Evolutionary conservation across 352 stramenopile species (phyloP).

Genomic region (Phytophthora macrochlamydospora): DNA sequence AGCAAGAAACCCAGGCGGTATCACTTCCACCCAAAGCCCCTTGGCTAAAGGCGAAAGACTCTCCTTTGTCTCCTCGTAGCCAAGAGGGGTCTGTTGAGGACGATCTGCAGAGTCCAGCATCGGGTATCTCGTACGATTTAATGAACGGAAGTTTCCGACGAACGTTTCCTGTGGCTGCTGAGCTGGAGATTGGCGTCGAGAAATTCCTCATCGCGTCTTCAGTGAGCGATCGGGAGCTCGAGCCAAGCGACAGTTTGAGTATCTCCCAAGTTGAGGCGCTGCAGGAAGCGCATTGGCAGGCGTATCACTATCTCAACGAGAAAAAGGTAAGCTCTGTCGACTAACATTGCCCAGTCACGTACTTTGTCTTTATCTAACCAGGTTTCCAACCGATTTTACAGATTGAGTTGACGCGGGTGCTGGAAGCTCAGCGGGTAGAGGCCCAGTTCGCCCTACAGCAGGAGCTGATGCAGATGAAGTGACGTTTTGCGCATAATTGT

Average conservation of each 20-base stretch:
- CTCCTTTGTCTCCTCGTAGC: slow-evolving; percentile 13
- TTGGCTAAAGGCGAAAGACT: slow-evolving; percentile 14
- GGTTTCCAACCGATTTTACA: slow-evolving; percentile 23
- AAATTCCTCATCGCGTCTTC: slow-evolving; percentile 78
- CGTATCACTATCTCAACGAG: slow-evolving; percentile 83
- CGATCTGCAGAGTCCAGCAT: slow-evolving; percentile 10
- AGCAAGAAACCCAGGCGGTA: slow-evolving; percentile 6
- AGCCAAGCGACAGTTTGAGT: slow-evolving; percentile 63
- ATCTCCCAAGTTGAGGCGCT: slow-evolving; percentile 85
- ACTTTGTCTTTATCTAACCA: slow-evolving; percentile 1
- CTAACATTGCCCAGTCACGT: neutral
- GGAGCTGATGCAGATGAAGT: slow-evolving; percentile 63
- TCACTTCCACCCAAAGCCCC: neutral
- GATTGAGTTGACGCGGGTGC: slow-evolving; percentile 74
- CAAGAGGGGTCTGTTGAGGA: slow-evolving; percentile 25
- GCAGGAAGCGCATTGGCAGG: slow-evolving; percentile 81
- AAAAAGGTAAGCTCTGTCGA: slow-evolving; percentile 63
- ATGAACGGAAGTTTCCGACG: slow-evolving; percentile 63
- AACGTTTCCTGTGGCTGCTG: slow-evolving; percentile 71
- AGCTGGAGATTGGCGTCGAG: slow-evolving; percentile 77
- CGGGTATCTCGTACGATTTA: slow-evolving; percentile 45
- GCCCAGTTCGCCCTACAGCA: slow-evolving; percentile 70
- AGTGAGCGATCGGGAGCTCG: slow-evolving; percentile 42
- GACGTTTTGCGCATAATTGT: slow-evolving; percentile 5
- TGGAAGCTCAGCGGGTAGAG: slow-evolving; percentile 78